Evolutionary conservation across 106 monocot genomes (phyloP).

Genomic region (Dioscorea dumetorum): DNA sequence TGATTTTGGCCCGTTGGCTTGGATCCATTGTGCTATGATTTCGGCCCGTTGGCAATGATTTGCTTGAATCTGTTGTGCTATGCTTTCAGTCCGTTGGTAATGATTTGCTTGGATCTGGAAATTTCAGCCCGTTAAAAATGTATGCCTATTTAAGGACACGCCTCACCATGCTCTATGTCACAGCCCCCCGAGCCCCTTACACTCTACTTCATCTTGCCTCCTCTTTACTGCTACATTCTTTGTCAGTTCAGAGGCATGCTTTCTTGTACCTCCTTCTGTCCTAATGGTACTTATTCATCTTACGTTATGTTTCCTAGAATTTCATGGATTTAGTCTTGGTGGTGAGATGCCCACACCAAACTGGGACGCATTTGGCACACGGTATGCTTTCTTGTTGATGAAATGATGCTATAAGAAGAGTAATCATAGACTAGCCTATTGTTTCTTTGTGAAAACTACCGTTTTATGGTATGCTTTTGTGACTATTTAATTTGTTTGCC

Average conservation of each 20-base stretch:
- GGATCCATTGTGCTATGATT: too few relatives aligned
- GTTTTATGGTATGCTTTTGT: neutral
- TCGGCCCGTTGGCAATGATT: too few relatives aligned
- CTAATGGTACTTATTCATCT: slow-evolving; percentile 74
- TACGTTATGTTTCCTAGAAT: slow-evolving; percentile 98
- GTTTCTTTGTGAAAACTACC: neutral
- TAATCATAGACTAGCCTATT: neutral
- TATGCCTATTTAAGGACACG: too few relatives aligned
- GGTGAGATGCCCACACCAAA: slow-evolving; percentile 99
- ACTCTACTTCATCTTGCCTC: slow-evolving; percentile 86
- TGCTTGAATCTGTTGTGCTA: too few relatives aligned
- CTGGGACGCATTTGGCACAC: slow-evolving; percentile 83
- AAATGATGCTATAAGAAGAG: too few relatives aligned
- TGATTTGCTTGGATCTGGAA: too few relatives aligned
- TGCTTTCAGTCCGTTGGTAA: too few relatives aligned
- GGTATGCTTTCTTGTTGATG: too few relatives aligned
- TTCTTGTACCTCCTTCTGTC: too few relatives aligned
- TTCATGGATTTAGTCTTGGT: slow-evolving; percentile 79
- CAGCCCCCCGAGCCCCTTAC: slow-evolving; percentile 92
- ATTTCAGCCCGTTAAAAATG: slow-evolving; percentile 73
- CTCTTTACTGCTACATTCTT: neutral
- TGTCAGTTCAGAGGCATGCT: too few relatives aligned
- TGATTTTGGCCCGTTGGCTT: too few relatives aligned
- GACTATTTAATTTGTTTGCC: slow-evolving; percentile 12
- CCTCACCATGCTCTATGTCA: too few relatives aligned